These are phyloP conservation scores for Vinca major DNA, from an alignment of 305 asterid species.

Conservation along the genomic window DNA sequence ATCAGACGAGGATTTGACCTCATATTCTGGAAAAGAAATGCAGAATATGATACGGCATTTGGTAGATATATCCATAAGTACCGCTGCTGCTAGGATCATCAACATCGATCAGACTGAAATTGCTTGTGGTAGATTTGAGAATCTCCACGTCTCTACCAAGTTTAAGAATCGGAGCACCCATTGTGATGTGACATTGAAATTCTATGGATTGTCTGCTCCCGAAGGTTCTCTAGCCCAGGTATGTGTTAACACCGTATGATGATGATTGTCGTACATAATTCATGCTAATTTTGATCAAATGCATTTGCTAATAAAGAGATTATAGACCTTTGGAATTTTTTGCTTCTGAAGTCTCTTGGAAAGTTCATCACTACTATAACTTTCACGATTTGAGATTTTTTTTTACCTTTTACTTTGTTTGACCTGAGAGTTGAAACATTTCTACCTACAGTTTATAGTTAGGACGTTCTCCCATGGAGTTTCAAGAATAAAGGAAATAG, in stretches of 20 bases:
- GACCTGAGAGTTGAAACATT: background rate
- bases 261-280: background rate
- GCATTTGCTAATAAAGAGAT: background rate
- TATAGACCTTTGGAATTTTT: background rate
- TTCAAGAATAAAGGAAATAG: background rate
- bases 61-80: conserved; percentile 70
- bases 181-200: conserved; percentile 78
- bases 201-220: conserved; percentile 87
- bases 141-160: conserved; percentile 75
- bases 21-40: conserved; percentile 56
- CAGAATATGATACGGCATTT: conserved; percentile 69
- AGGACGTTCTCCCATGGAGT: background rate
- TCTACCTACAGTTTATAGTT: background rate
- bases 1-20: conserved; percentile 75
- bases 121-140: conserved; percentile 92
- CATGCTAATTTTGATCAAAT: background rate
- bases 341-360: conserved; percentile 1
- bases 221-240: conserved; percentile 99
- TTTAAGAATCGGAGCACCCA: conserved; percentile 70
- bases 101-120: conserved; percentile 63
- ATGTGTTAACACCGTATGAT: conserved; percentile 21
- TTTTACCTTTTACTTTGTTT: background rate
- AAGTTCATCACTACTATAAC: background rate
- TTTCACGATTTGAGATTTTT: too few species aligned
- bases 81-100: conserved; percentile 85